Evolutionary conservation across 1,139 yeast genomes (phyloP).

Genomic region (Kurtzmaniella quercitrusa): DNA sequence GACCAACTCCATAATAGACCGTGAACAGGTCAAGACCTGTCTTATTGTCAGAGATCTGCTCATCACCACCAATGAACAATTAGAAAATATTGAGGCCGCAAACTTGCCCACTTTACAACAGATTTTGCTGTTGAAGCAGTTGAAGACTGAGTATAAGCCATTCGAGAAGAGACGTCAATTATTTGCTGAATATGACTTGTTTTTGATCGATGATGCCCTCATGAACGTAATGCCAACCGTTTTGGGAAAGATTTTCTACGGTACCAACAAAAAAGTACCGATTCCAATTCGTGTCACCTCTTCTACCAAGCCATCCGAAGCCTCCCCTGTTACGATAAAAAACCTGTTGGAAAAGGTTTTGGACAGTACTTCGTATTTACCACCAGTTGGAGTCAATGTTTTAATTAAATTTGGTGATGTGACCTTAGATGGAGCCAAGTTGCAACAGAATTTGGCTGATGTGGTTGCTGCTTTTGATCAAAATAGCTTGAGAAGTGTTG

Average conservation of each 20-base stretch:
- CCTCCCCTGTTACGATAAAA: constrained; percentile 54
- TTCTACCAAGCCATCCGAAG: constrained; percentile 30
- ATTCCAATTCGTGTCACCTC: constrained; percentile 57
- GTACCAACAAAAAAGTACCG: constrained; percentile 59
- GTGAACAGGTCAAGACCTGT: constrained; percentile 57
- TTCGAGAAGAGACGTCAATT: constrained; percentile 71
- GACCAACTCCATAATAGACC: constrained; percentile 45
- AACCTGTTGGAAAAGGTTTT: constrained; percentile 60
- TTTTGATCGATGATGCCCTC: constrained; percentile 80
- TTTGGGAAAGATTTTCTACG: constrained; percentile 76
- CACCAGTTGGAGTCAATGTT: constrained; percentile 74
- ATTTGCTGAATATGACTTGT: constrained; percentile 58
- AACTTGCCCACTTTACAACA: constrained; percentile 45
- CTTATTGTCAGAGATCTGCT: constrained; percentile 68
- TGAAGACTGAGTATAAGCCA: constrained; percentile 65
- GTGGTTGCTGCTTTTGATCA: constrained; percentile 49
- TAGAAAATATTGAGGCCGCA: constrained; percentile 57
- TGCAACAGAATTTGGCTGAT: constrained; percentile 54
- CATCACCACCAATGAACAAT: constrained; percentile 54
- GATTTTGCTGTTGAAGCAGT: constrained; percentile 51
- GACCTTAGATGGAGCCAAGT: constrained; percentile 28
- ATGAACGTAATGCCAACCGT: constrained; percentile 77
- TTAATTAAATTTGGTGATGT: constrained; percentile 65
- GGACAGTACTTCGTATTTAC: constrained; percentile 55
- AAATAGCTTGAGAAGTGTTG: constrained; percentile 50